Percentiles rank a stretch among this genome's conserved stretches.
Evolutionary conservation across 2,329 filamentous ascomycete genomes (phyloP).

Genomic region (Aspergillus pseudoviridinutans): DNA sequence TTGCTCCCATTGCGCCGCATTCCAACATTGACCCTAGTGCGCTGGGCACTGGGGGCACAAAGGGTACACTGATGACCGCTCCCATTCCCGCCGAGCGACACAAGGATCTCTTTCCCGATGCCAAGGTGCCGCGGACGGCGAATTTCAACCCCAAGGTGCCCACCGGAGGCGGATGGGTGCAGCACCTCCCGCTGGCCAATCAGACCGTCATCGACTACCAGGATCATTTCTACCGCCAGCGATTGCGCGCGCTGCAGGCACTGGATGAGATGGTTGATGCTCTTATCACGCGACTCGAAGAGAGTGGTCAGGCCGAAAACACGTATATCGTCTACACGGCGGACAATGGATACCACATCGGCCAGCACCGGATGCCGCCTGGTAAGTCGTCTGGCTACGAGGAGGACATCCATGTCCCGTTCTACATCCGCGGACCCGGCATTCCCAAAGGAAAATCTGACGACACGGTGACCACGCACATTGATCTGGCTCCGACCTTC

Average conservation of each 20-base stretch:
- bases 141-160: constrained; percentile 61
- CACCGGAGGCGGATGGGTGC: constrained; percentile 47
- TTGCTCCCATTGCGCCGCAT: constrained; percentile 66
- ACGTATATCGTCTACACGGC: constrained; percentile 61
- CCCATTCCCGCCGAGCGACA: constrained; percentile 61
- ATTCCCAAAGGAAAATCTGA: constrained; percentile 42
- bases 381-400: constrained; percentile 58
- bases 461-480: constrained; percentile 56
- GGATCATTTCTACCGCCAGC: constrained; percentile 50
- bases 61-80: constrained; percentile 37
- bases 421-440: constrained; percentile 58
- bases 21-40: constrained; percentile 48
- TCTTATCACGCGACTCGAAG: constrained; percentile 41
- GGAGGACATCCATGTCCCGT: constrained; percentile 57
- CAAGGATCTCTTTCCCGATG: constrained; percentile 57
- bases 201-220: constrained; percentile 47
- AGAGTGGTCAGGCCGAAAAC: constrained; percentile 44
- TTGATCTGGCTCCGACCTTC: constrained; percentile 61
- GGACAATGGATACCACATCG: constrained; percentile 59
- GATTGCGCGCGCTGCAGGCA: constrained; percentile 49
- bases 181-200: constrained; percentile 42
- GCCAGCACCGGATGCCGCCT: constrained; percentile 56
- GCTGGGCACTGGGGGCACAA: constrained; percentile 13
- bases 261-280: constrained; percentile 54
- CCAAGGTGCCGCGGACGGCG: constrained; percentile 56